Percentiles rank a stretch among this genome's conserved stretches.
These are phyloP conservation scores for Colletotrichum theobromicola DNA, from an alignment of 2,329 filamentous ascomycete species.

Conservation along the genomic window DNA sequence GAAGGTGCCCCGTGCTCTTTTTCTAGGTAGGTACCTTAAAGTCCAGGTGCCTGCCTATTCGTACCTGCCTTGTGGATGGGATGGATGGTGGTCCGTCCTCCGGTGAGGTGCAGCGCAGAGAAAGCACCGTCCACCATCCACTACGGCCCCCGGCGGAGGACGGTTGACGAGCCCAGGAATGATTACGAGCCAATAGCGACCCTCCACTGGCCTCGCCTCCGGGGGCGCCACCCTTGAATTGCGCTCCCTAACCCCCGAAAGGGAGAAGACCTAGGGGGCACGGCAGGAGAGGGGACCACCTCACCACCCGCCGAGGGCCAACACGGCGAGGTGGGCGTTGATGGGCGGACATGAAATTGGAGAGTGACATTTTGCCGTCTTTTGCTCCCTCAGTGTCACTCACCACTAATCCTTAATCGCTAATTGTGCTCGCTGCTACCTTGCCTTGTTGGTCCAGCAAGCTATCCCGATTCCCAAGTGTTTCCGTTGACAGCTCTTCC, in stretches of 20 bases:
- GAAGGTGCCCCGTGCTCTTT: neutral
- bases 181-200: neutral
- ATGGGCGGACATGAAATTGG: neutral
- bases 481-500: neutral
- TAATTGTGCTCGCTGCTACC: neutral
- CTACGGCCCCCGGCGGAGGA: neutral
- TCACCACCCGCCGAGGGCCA: neutral
- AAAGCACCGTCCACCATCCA: neutral
- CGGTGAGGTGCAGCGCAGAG: neutral
- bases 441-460: neutral
- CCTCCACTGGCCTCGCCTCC: neutral
- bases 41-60: neutral
- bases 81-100: neutral
- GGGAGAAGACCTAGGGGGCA: neutral
- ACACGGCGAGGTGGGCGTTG: neutral
- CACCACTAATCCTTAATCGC: neutral
- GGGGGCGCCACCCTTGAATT: neutral
- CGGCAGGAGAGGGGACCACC: no score
- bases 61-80: no score
- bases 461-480: neutral
- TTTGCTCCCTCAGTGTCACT: neutral
- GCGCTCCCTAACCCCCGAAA: neutral
- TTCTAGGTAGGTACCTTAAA: neutral
- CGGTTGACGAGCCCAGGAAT: neutral
- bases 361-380: neutral